A percentile compares a stretch with the other conserved stretches of the same genome.
These are phyloP conservation scores for Pleurotus citrinopileatus DNA, from an alignment of 768 basidiomycete species.

Conservation along the genomic window DNA sequence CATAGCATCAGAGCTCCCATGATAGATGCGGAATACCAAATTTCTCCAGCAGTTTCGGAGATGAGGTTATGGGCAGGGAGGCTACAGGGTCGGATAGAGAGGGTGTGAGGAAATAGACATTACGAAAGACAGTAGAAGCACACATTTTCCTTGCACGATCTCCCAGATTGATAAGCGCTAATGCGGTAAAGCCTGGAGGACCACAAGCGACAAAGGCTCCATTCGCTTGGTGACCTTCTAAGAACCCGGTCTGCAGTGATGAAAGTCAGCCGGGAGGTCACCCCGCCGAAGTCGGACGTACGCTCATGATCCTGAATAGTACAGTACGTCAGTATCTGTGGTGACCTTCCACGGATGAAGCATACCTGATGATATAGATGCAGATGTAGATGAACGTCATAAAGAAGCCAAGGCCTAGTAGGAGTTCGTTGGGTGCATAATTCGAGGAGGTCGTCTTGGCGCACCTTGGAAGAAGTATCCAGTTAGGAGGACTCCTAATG, in stretches of 20 bases:
- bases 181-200: constrained; percentile 47
- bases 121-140: constrained; percentile 8
- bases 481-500: constrained; percentile 38
- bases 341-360: not conserved
- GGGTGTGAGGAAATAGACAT: not conserved
- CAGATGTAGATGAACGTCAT: constrained; percentile 50
- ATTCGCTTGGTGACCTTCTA: constrained; percentile 46
- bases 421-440: not conserved
- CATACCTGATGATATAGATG: constrained; percentile 44
- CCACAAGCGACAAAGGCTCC: constrained; percentile 47
- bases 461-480: constrained; percentile 49
- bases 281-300: constrained; percentile 14
- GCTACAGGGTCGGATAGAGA: constrained; percentile 16
- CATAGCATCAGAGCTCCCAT: constrained; percentile 38
- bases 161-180: constrained; percentile 45
- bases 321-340: not conserved
- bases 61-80: constrained; percentile 33
- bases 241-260: constrained; percentile 38
- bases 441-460: not conserved
- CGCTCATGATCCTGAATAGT: constrained; percentile 35
- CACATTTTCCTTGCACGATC: constrained; percentile 34
- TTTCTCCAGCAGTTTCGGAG: constrained; percentile 35
- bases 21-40: constrained; percentile 41
- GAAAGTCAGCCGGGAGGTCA: not conserved
- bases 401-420: constrained; percentile 40